Conservation (phyloP, 345 rosid species). For the Syzygium grande region DNA sequence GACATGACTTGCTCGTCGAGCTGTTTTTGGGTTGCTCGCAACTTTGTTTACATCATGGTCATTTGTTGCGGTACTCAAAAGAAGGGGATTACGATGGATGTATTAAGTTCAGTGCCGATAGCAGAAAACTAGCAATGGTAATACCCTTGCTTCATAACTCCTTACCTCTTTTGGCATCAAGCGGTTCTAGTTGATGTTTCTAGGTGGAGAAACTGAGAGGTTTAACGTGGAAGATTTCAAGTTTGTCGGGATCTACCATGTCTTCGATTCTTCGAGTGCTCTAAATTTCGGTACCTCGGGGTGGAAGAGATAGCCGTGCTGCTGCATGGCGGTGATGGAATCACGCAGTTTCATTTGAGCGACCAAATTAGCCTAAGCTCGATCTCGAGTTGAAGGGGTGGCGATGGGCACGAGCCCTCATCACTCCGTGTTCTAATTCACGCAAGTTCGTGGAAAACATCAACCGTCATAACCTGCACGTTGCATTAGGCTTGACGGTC, state of each 20-base stretch:
- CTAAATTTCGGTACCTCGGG: background rate
- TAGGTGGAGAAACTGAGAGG: background rate
- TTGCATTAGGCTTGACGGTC: background rate
- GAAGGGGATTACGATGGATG: background rate
- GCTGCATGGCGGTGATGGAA: accelerated
- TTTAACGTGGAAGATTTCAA: background rate
- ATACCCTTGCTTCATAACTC: background rate
- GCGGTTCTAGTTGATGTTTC: background rate
- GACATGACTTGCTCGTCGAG: background rate
- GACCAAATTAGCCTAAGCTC: background rate
- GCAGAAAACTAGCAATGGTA: background rate
- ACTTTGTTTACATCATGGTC: background rate
- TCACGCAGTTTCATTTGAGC: background rate
- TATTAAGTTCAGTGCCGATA: background rate
- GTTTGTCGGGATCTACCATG: background rate
- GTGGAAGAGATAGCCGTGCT: background rate
- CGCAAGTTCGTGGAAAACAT: accelerated
- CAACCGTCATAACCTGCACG: background rate
- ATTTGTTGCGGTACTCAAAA: background rate
- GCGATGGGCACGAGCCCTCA: background rate
- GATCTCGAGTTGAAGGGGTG: background rate
- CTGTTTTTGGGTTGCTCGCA: background rate
- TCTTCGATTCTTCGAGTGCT: background rate
- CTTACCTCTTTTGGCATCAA: background rate
- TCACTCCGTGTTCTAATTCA: accelerated